Evolutionary conservation across 441 rosid species (phyloP).

Genomic region (Manihot esculenta): DNA sequence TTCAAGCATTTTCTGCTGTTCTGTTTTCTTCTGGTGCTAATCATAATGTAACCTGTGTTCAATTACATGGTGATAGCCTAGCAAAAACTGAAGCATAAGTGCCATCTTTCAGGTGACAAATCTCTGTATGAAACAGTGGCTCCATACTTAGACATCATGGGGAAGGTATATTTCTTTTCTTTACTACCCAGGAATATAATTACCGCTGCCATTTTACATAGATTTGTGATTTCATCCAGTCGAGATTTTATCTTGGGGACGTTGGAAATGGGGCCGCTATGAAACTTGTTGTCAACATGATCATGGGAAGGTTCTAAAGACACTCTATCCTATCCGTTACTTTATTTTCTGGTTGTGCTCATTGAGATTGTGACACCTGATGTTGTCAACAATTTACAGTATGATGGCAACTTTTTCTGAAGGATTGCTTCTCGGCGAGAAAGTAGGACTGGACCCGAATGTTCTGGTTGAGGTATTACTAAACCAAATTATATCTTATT

Average conservation of each 20-base stretch:
- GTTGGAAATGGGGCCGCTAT: slow-evolving; percentile 96
- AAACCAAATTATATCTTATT: slow-evolving; percentile 9
- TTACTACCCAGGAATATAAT: not conserved
- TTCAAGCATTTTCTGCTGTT: too few relatives aligned
- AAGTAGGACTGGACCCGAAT: slow-evolving; percentile 84
- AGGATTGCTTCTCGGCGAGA: slow-evolving; percentile 78
- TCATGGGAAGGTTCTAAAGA: slow-evolving; percentile 81
- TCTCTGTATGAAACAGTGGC: slow-evolving; percentile 59
- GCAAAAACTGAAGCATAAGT: slow-evolving; percentile 25
- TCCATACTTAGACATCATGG: slow-evolving; percentile 79
- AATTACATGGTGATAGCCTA: slow-evolving; percentile 16
- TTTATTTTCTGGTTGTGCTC: slow-evolving; percentile 11
- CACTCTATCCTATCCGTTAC: not conserved
- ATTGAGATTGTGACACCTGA: slow-evolving; percentile 12
- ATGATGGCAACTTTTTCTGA: slow-evolving; percentile 96
- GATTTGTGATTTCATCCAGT: slow-evolving; percentile 44
- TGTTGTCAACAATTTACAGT: slow-evolving; percentile 41
- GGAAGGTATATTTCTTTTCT: slow-evolving; percentile 57
- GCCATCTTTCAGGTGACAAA: slow-evolving; percentile 70
- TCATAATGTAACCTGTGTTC: not conserved
- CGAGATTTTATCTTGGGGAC: slow-evolving; percentile 86
- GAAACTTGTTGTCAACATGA: slow-evolving; percentile 96
- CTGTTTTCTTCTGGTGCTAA: not conserved
- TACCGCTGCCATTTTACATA: not conserved
- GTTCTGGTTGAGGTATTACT: slow-evolving; percentile 69